phyloP scores from a whole-genome alignment of 2,329 filamentous ascomycete genomes.

The Fusarium incarnatum region DNA sequence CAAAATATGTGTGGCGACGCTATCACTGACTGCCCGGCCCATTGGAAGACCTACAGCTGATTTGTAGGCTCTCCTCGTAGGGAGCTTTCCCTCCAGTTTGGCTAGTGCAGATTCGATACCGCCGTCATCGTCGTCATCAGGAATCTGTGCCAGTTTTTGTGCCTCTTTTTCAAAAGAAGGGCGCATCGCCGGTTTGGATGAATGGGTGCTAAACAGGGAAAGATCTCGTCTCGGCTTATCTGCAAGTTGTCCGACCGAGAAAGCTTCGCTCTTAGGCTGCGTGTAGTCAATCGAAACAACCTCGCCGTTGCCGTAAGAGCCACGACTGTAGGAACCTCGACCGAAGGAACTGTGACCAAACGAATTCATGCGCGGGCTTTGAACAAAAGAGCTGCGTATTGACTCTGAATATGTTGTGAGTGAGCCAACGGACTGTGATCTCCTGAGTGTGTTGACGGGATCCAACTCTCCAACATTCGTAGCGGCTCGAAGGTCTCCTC shows the following conservation, averaged over 20 bases:
- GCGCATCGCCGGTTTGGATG: conserved; percentile 71
- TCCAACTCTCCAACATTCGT: conserved; percentile 73
- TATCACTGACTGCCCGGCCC: conserved; percentile 32
- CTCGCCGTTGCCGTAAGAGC: conserved; percentile 34
- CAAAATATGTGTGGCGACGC: conserved; percentile 41
- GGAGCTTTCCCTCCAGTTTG: conserved; percentile 89
- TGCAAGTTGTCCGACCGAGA: conserved; percentile 70
- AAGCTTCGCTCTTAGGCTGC: conserved; percentile 56
- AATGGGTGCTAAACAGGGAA: conserved; percentile 71
- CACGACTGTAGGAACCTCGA: conserved; percentile 4
- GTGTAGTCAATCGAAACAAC: conserved; percentile 35
- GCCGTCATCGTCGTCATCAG: conserved; percentile 83
- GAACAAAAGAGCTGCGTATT: conserved; percentile 67
- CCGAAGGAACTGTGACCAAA: conserved; percentile 44
- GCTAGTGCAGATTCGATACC: conserved; percentile 92
- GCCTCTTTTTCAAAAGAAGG: conserved; percentile 91
- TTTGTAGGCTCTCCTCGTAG: conserved; percentile 62
- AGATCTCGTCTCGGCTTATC: conserved; percentile 61
- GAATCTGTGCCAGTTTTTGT: conserved; percentile 85
- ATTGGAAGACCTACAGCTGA: conserved; percentile 50
- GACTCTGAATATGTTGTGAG: conserved; percentile 71
- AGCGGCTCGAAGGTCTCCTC: conserved; percentile 78
- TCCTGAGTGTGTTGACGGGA: conserved; percentile 56
- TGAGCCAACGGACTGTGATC: conserved; percentile 69
- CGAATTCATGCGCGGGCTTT: conserved; percentile 52